These are phyloP conservation scores for Scutellaria baicalensis DNA, from an alignment of 257 asterid species.

Conservation along the genomic window DNA sequence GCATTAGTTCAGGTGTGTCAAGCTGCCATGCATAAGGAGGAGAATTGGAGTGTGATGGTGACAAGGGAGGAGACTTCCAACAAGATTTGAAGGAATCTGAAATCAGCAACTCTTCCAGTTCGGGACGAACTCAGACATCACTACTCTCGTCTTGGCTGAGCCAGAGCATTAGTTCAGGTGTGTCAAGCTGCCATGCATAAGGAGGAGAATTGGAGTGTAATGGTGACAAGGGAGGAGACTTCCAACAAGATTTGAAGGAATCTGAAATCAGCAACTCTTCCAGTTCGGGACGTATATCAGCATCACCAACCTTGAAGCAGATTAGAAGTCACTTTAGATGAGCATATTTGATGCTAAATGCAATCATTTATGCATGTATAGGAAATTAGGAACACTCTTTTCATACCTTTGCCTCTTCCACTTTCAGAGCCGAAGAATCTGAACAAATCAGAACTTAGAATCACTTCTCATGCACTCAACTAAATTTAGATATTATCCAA, in stretches of 20 bases:
- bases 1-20: slow-evolving; percentile 22
- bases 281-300: slow-evolving; percentile 13
- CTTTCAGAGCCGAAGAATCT: slow-evolving; percentile 15
- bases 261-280: slow-evolving; percentile 40
- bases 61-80: slow-evolving; percentile 49
- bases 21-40: slow-evolving; percentile 25
- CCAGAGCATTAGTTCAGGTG: slow-evolving; percentile 20
- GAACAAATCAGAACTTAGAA: neutral
- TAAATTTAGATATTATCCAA: neutral
- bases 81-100: slow-evolving; percentile 20
- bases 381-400: neutral
- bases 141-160: slow-evolving; percentile 21
- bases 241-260: slow-evolving; percentile 18
- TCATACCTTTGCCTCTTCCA: slow-evolving; percentile 21
- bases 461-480: neutral
- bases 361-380: neutral
- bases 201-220: slow-evolving; percentile 12
- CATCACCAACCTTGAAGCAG: slow-evolving; percentile 17
- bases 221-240: slow-evolving; percentile 55
- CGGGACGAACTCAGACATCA: slow-evolving; percentile 2
- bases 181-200: slow-evolving; percentile 25
- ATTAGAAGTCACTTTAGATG: slow-evolving; percentile 1
- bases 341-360: neutral
- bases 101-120: slow-evolving; percentile 37
- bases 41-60: slow-evolving; percentile 21